Conservation (phyloP, 2,329 filamentous ascomycete genomes). For the Elsinoe fawcettii region DNA sequence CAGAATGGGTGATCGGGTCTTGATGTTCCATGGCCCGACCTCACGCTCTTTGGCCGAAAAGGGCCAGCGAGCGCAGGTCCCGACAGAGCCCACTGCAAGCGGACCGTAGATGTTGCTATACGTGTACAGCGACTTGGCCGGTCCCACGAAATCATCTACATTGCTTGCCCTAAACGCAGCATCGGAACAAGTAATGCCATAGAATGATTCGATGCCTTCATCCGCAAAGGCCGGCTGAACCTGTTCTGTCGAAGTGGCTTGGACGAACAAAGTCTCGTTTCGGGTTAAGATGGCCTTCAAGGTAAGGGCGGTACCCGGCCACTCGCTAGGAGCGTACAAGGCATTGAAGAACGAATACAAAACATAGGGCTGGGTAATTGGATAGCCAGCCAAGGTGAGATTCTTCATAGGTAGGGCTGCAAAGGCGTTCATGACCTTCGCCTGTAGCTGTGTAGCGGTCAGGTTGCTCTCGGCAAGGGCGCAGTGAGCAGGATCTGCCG, state of each 20-base stretch:
- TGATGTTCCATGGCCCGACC: conserved; percentile 27
- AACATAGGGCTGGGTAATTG: conserved; percentile 35
- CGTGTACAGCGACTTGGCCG: not conserved
- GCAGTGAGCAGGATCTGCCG: conserved; percentile 25
- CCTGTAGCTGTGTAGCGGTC: not conserved
- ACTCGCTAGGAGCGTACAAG: conserved; percentile 30
- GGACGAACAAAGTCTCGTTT: not conserved
- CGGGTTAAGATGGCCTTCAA: not conserved
- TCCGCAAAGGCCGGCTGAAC: not conserved
- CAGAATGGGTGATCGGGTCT: conserved; percentile 25
- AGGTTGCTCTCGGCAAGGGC: conserved; percentile 25
- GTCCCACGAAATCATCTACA: not conserved
- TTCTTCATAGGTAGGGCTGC: not conserved
- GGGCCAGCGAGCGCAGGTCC: conserved; percentile 34
- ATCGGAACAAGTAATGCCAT: not conserved
- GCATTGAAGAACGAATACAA: conserved; percentile 30
- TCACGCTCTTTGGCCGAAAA: conserved; percentile 34
- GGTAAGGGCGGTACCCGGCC: conserved; percentile 18
- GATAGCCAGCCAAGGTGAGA: not conserved
- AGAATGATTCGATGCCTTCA: not conserved
- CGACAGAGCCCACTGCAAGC: conserved; percentile 15
- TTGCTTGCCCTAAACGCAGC: not conserved
- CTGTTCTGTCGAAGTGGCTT: not conserved
- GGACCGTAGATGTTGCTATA: not conserved
- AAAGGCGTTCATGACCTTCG: not conserved